Percentiles rank a stretch among this genome's conserved stretches.
Conservation (phyloP, 2,329 filamentous ascomycete species). For the Nannizziopsis arthrosporioides region DNA sequence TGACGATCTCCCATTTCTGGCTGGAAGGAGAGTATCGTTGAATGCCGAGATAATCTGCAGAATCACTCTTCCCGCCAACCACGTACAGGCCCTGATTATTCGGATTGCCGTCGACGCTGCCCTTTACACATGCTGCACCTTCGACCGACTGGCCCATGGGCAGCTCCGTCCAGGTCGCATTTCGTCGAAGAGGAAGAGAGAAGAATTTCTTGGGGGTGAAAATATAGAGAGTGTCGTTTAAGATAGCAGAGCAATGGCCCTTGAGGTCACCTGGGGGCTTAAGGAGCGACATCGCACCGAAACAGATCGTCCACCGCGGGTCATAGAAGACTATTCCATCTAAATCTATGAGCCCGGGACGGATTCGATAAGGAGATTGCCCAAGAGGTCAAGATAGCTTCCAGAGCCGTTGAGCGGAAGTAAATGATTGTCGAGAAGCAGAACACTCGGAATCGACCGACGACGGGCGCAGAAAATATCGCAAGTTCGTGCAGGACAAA, state of each 20-base stretch:
- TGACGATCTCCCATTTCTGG: slow-evolving; percentile 48
- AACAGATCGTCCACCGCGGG: background rate
- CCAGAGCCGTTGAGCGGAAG: too few relatives aligned
- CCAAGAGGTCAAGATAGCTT: slow-evolving; percentile 15
- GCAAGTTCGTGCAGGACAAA: too few relatives aligned
- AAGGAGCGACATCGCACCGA: slow-evolving; percentile 54
- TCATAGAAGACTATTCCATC: slow-evolving; percentile 7
- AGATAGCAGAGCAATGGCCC: slow-evolving; percentile 69
- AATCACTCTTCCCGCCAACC: slow-evolving; percentile 59
- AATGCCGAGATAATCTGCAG: slow-evolving; percentile 56
- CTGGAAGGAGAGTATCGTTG: slow-evolving; percentile 54
- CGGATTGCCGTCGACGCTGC: slow-evolving; percentile 46
- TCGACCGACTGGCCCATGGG: slow-evolving; percentile 57
- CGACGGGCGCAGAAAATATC: background rate
- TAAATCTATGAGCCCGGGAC: slow-evolving; percentile 1
- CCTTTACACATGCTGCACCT: slow-evolving; percentile 66
- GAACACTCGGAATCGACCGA: too few relatives aligned
- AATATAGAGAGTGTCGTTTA: slow-evolving; percentile 72
- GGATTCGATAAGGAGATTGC: slow-evolving; percentile 11
- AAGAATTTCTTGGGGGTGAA: slow-evolving; percentile 67
- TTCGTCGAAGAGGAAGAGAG: slow-evolving; percentile 55
- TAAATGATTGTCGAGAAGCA: too few relatives aligned
- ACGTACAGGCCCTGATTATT: slow-evolving; percentile 59
- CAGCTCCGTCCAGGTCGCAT: slow-evolving; percentile 60
- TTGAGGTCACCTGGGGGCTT: slow-evolving; percentile 57